phyloP scores from a whole-genome alignment of 306 rosid genomes.

The Vicia sativa region DNA sequence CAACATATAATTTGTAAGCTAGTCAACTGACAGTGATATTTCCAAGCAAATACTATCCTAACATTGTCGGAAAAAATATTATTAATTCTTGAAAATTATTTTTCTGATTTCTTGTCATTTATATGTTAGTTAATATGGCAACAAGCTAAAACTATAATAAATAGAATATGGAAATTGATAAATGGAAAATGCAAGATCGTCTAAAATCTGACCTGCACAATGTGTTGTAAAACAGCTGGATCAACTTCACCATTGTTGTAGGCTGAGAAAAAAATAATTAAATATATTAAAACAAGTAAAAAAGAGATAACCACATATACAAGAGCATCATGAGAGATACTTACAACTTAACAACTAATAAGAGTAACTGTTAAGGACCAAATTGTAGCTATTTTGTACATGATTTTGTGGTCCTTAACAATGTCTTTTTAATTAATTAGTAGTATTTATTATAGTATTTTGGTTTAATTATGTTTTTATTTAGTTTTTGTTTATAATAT shows the following conservation, averaged over 20 bases:
- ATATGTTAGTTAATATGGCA: conserved; percentile 4
- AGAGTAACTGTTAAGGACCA: no score
- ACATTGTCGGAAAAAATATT: conserved; percentile 7
- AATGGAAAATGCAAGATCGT: conserved; percentile 13
- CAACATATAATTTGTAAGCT: conserved; percentile 1
- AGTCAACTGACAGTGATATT: conserved; percentile 12
- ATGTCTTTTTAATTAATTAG: no score
- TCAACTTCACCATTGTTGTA: conserved; percentile 64
- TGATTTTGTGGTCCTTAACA: no score
- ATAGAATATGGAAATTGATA: conserved; percentile 22
- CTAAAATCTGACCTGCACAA: conserved; percentile 65
- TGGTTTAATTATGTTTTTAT: no score
- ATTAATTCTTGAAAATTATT: conserved; percentile 20
- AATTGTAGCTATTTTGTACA: no score
- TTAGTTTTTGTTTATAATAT: no score
- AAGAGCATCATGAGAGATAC: conserved; percentile 19
- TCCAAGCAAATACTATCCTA: conserved; percentile 20
- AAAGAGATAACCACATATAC: conserved; percentile 15
- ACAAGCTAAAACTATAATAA: not conserved
- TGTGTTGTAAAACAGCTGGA: conserved; percentile 77
- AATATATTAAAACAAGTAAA: conserved; percentile 10
- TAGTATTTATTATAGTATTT: no score
- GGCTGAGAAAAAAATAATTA: conserved; percentile 56
- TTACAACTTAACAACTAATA: conserved; percentile 30
- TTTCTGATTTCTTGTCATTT: conserved; percentile 27